These are phyloP conservation scores for Gentiana macrophylla DNA, from an alignment of 257 asterid species.

Conservation along the genomic window DNA sequence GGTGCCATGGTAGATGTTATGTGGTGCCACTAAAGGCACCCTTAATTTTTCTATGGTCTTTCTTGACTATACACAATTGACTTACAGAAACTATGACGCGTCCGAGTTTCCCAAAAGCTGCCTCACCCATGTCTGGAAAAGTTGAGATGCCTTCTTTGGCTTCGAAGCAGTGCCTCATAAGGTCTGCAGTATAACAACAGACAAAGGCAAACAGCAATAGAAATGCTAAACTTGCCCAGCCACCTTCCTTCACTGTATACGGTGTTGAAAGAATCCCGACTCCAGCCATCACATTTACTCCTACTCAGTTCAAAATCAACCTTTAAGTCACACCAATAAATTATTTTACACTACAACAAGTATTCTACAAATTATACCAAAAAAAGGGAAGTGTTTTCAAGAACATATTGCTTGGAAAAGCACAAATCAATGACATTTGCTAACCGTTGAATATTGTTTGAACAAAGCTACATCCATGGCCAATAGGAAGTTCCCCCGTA, in stretches of 20 bases:
- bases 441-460: constrained; percentile 81
- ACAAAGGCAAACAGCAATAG: constrained; percentile 55
- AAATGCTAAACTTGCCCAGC: constrained; percentile 59
- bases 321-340: not conserved
- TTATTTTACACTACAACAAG: not conserved
- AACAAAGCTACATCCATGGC: constrained; percentile 58
- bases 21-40: no score
- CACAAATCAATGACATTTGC: constrained; percentile 5
- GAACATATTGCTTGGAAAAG: no score
- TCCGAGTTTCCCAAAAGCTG: constrained; percentile 70
- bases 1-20: no score
- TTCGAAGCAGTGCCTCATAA: constrained; percentile 72
- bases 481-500: constrained; percentile 49
- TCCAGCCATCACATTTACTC: constrained; percentile 80
- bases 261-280: constrained; percentile 78
- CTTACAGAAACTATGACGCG: constrained; percentile 69
- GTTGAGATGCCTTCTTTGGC: constrained; percentile 51
- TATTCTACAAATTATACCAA: not conserved
- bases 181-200: constrained; percentile 71
- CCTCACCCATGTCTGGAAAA: constrained; percentile 82
- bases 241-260: constrained; percentile 58
- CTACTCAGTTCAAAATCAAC: constrained; percentile 14
- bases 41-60: no score
- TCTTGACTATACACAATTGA: not conserved
- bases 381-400: not conserved